A percentile compares a stretch with the other conserved stretches of the same genome.
Conservation (phyloP, 2,329 filamentous ascomycete species). For the Drechmeria coniospora region DNA sequence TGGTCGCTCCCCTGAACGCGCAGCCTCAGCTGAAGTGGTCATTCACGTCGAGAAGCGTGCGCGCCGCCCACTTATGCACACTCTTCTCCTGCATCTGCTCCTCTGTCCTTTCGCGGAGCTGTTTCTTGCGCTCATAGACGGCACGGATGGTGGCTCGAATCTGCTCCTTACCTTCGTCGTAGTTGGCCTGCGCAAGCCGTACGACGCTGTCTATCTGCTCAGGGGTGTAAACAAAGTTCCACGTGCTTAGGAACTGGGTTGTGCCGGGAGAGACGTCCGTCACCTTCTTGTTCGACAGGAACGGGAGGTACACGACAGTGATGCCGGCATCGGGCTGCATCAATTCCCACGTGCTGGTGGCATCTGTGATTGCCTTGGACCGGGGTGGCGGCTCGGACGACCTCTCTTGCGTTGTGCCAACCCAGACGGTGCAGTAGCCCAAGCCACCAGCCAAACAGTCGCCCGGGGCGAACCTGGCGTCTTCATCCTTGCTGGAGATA, state of each 20-base stretch:
- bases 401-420: constrained; percentile 68
- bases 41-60: constrained; percentile 42
- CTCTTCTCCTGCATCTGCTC: constrained; percentile 20
- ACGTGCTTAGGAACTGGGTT: constrained; percentile 81
- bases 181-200: constrained; percentile 71
- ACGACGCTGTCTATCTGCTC: constrained; percentile 81
- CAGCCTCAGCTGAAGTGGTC: constrained; percentile 44
- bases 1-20: background rate
- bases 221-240: constrained; percentile 94
- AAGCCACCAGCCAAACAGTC: constrained; percentile 43
- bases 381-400: constrained; percentile 35
- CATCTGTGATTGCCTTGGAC: constrained; percentile 40
- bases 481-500: constrained; percentile 11
- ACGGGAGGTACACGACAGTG: constrained; percentile 78
- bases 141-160: constrained; percentile 67
- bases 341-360: constrained; percentile 48
- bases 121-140: constrained; percentile 86
- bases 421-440: constrained; percentile 89
- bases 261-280: constrained; percentile 68
- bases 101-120: constrained; percentile 40
- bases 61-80: constrained; percentile 30
- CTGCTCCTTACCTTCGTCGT: constrained; percentile 63
- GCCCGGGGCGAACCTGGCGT: constrained; percentile 24
- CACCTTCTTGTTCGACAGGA: constrained; percentile 68
- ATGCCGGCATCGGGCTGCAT: constrained; percentile 71